Percentiles rank a stretch among this genome's conserved stretches.
Conservation (phyloP, 306 rosid species). For the cucumber (Cucumis sativus) region DNA sequence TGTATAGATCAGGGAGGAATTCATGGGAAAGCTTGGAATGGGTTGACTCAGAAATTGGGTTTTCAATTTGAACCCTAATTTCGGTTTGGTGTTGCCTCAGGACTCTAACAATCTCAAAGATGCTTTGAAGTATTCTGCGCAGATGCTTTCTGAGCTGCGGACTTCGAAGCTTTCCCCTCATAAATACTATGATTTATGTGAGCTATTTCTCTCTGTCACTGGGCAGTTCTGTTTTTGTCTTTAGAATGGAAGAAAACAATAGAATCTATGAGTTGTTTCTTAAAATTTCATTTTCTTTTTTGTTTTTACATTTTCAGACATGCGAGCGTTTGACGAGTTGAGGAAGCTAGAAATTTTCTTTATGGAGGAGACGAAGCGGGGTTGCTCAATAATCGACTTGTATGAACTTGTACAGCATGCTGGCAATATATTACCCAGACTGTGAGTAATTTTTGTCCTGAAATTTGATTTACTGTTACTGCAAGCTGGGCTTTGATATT, state of each 20-base stretch:
- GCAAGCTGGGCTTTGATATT: not conserved
- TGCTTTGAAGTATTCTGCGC: conserved; percentile 91
- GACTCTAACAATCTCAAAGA: conserved; percentile 93
- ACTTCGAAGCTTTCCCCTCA: conserved; percentile 98
- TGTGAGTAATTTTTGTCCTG: conserved; percentile 33
- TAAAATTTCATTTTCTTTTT: not conserved
- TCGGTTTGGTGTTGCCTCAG: conserved; percentile 21
- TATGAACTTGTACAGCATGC: conserved; percentile 98
- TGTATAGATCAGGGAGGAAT: not conserved
- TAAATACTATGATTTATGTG: conserved; percentile 86
- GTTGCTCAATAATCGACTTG: conserved; percentile 91
- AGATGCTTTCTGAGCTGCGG: conserved; percentile 96
- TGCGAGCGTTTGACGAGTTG: conserved; percentile 96
- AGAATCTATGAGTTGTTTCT: not conserved
- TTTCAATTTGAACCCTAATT: conserved; percentile 3
- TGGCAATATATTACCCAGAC: conserved; percentile 87
- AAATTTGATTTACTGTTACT: not conserved
- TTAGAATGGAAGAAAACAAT: not conserved
- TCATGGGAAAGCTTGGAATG: not conserved
- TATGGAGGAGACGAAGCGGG: conserved; percentile 95
- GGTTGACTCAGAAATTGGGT: not conserved
- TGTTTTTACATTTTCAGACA: conserved; percentile 30
- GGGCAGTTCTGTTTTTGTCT: not conserved
- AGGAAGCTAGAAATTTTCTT: conserved; percentile 93
- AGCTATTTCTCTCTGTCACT: conserved; percentile 29